Percentiles rank a stretch among this genome's conserved stretches.
These are phyloP conservation scores for Neocucurbitaria cava DNA, from an alignment of 2,329 filamentous ascomycete species.

Conservation along the genomic window DNA sequence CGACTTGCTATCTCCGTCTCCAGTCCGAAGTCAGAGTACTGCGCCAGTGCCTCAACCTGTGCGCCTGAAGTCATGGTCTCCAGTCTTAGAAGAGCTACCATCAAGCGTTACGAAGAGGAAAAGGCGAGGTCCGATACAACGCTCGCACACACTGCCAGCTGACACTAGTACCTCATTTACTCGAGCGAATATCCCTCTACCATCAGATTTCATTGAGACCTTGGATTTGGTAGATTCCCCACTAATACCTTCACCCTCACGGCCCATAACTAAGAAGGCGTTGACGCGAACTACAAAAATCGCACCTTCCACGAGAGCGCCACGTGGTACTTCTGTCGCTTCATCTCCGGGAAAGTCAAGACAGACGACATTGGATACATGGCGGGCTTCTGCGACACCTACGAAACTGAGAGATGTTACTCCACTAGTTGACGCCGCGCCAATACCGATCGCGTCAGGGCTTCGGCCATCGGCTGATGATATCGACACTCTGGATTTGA, in stretches of 20 bases:
- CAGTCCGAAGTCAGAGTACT: slow-evolving; percentile 12
- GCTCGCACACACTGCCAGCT: slow-evolving; percentile 41
- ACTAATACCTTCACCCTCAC: slow-evolving; percentile 29
- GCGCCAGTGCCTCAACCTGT: slow-evolving; percentile 1
- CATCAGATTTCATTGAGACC: slow-evolving; percentile 30
- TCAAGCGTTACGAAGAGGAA: slow-evolving; percentile 40
- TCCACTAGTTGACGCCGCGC: slow-evolving; percentile 8
- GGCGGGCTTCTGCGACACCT: slow-evolving; percentile 36
- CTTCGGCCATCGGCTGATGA: slow-evolving; percentile 19
- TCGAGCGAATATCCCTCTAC: slow-evolving; percentile 27
- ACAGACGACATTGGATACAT: slow-evolving; percentile 43
- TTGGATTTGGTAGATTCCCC: slow-evolving; percentile 38
- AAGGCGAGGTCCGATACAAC: slow-evolving; percentile 41
- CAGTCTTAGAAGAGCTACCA: slow-evolving; percentile 30
- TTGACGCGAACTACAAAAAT: slow-evolving; percentile 17
- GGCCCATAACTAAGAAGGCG: slow-evolving; percentile 32
- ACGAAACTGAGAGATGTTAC: slow-evolving; percentile 20
- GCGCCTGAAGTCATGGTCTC: slow-evolving; percentile 26
- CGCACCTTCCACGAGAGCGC: slow-evolving; percentile 4
- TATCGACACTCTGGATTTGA: slow-evolving; percentile 41
- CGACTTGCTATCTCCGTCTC: slow-evolving; percentile 41
- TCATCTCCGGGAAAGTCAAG: slow-evolving; percentile 26
- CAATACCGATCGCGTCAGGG: slow-evolving; percentile 22
- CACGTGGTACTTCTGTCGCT: slow-evolving; percentile 20
- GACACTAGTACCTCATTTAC: slow-evolving; percentile 11